phyloP scores from a whole-genome alignment of 371 early-diverging fungal species.

The Mucor velutinosus region DNA sequence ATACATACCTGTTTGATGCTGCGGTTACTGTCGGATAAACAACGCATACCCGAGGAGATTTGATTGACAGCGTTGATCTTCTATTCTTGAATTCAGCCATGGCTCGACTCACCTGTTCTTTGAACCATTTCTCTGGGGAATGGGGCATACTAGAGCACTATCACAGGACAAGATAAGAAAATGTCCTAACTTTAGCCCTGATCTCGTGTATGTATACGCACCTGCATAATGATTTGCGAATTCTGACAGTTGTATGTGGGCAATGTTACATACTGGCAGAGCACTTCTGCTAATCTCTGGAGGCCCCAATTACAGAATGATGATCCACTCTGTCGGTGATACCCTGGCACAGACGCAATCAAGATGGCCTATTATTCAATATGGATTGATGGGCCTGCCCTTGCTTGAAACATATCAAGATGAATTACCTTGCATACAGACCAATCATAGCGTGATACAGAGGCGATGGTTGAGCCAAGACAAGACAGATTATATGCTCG shows the following conservation, averaged over 20 bases:
- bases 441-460: not conserved
- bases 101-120: not conserved
- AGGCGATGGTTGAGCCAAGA: not conserved
- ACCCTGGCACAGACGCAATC: conserved; percentile 10
- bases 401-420: not conserved
- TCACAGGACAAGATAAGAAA: not conserved
- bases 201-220: not conserved
- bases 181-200: not conserved
- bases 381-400: not conserved
- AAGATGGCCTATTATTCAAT: not conserved
- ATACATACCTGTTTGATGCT: not conserved
- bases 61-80: not conserved
- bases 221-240: conserved; percentile 8
- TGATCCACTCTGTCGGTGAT: not conserved
- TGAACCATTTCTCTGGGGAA: conserved; percentile 12
- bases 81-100: conserved; percentile 2
- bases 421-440: conserved; percentile 2
- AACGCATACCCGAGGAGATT: not conserved
- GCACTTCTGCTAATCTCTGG: not conserved
- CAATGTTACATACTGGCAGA: not conserved
- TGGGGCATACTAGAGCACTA: conserved; percentile 11
- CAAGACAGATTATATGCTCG: not conserved
- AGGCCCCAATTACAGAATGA: conserved; percentile 2
- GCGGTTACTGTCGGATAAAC: conserved; percentile 7
- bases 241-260: not conserved